phyloP scores from a whole-genome alignment of 1,284 basidiomycete species.

The Entoloma clypeatum region DNA sequence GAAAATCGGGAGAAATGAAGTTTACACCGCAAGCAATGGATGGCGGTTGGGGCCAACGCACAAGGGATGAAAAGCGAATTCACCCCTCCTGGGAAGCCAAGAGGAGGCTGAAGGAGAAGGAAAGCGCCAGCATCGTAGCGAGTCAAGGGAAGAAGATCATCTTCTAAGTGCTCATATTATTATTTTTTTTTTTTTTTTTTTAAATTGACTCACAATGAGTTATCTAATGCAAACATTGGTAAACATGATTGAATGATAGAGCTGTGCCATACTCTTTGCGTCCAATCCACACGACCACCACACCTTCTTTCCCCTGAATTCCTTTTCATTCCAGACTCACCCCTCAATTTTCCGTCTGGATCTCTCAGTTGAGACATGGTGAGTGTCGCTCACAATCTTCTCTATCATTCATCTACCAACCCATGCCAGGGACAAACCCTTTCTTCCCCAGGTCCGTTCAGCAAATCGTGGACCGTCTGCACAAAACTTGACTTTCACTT shows the following conservation, averaged over 20 bases:
- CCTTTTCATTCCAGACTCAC: constrained; percentile 10
- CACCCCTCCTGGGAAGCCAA: constrained; percentile 97
- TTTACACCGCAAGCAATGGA: constrained; percentile 21
- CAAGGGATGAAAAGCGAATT: constrained; percentile 41
- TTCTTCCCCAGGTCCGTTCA: constrained; percentile 30
- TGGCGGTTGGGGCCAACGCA: constrained; percentile 24
- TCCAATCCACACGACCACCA: constrained; percentile 37
- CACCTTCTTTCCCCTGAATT: constrained; percentile 14
- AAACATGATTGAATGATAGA: neutral
- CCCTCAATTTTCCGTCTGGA: constrained; percentile 1
- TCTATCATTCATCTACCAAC: constrained; percentile 18
- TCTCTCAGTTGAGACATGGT: constrained; percentile 22
- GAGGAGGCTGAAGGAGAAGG: constrained; percentile 67
- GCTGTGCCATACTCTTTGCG: constrained; percentile 13
- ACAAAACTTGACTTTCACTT: constrained; percentile 1
- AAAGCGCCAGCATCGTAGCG: constrained; percentile 49
- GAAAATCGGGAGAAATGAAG: constrained; percentile 10
- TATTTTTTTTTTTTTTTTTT: no score
- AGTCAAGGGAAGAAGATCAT: constrained; percentile 67
- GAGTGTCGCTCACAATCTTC: constrained; percentile 12
- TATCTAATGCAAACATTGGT: constrained; percentile 20
- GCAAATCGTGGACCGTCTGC: constrained; percentile 1
- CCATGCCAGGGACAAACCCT: constrained; percentile 34
- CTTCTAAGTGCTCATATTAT: constrained; percentile 38
- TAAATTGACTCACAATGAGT: no score